Conservation (phyloP, 306 rosid genomes). For the Lupinus albus region DNA sequence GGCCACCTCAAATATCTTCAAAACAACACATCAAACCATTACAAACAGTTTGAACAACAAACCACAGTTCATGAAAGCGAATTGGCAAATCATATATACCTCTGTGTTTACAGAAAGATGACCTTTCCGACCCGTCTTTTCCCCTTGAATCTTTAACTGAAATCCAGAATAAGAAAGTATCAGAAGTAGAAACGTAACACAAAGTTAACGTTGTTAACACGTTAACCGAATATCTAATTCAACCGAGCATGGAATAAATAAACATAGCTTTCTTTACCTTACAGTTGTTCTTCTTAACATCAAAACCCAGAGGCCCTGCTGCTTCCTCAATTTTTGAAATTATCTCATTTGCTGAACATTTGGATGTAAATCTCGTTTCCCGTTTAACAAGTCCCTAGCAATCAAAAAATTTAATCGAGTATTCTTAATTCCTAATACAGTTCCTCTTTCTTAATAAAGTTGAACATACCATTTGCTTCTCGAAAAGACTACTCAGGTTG, state of each 20-base stretch:
- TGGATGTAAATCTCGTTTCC: constrained; percentile 91
- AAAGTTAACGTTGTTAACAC: neutral
- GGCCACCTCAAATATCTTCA: constrained; percentile 88
- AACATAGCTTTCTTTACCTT: constrained; percentile 57
- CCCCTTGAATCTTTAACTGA: constrained; percentile 91
- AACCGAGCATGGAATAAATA: neutral
- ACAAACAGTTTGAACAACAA: constrained; percentile 14
- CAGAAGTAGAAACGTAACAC: constrained; percentile 34
- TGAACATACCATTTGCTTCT: constrained; percentile 86
- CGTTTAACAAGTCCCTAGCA: constrained; percentile 79
- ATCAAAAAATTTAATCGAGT: constrained; percentile 19
- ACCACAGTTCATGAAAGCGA: neutral
- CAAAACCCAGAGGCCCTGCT: constrained; percentile 87
- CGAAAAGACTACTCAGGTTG: constrained; percentile 82
- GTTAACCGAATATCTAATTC: neutral
- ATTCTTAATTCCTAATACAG: constrained; percentile 23
- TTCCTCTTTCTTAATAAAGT: neutral
- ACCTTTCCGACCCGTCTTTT: constrained; percentile 89
- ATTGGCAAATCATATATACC: constrained; percentile 48
- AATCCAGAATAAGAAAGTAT: constrained; percentile 29
- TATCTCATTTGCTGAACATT: constrained; percentile 83
- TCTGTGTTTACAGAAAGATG: constrained; percentile 87
- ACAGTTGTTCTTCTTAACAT: constrained; percentile 80
- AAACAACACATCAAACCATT: constrained; percentile 14
- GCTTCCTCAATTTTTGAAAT: constrained; percentile 77